Evolutionary conservation across 306 rosid species (phyloP).

Genomic region (Ammopiptanthus mongolicus): DNA sequence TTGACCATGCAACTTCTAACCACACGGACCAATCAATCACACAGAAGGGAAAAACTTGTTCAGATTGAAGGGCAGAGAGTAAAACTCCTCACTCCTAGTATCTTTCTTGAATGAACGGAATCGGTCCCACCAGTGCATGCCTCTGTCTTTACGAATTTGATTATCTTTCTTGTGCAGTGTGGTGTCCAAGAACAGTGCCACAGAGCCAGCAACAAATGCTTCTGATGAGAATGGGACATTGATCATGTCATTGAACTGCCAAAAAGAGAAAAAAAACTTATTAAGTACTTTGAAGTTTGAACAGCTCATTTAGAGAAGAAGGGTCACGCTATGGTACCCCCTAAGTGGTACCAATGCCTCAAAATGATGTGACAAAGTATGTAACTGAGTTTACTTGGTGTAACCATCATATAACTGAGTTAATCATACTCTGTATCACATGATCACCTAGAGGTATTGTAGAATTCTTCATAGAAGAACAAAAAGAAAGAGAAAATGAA

Average conservation of each 20-base stretch:
- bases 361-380: too few species aligned
- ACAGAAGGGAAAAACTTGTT: slow-evolving; percentile 95
- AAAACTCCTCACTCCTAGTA: slow-evolving; percentile 79
- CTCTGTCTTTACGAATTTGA: slow-evolving; percentile 63
- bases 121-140: slow-evolving; percentile 88
- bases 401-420: too few species aligned
- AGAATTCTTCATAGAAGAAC: background rate
- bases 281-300: background rate
- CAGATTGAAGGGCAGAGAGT: slow-evolving; percentile 88
- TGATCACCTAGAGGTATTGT: too few species aligned
- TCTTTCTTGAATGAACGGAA: slow-evolving; percentile 71
- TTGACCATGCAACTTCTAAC: background rate
- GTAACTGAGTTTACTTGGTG: too few species aligned
- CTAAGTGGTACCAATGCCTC: too few species aligned
- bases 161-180: slow-evolving; percentile 55
- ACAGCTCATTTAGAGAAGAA: background rate
- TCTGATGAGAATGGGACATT: slow-evolving; percentile 80
- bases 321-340: too few species aligned
- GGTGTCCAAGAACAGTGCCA: slow-evolving; percentile 63
- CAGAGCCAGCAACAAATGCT: slow-evolving; percentile 70
- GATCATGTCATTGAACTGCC: slow-evolving; percentile 92
- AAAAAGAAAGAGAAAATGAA: background rate
- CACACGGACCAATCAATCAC: slow-evolving; percentile 32
- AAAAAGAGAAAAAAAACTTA: background rate
- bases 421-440: too few species aligned